Conservation (phyloP, 2,329 filamentous ascomycete species). For the Diaporthe nobilis region DNA sequence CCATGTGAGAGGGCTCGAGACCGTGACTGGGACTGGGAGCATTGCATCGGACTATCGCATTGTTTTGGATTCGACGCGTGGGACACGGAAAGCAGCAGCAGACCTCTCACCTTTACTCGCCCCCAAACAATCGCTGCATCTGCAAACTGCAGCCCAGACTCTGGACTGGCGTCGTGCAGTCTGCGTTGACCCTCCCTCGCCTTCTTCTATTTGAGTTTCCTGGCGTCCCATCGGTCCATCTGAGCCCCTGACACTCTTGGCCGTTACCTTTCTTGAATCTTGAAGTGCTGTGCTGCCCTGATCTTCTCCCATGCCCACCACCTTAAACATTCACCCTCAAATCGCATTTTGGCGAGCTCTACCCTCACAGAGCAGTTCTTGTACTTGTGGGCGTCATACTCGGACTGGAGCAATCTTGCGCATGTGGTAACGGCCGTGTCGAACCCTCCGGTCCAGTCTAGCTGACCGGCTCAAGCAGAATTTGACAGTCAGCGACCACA, state of each 20-base stretch:
- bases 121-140: background rate
- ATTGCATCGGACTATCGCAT: slow-evolving; percentile 24
- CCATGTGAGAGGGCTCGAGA: background rate
- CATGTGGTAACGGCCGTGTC: background rate
- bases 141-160: background rate
- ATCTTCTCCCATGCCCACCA: background rate
- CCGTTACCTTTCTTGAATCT: background rate
- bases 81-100: slow-evolving; percentile 21
- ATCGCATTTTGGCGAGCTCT: background rate
- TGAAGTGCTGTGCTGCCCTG: slow-evolving; percentile 1
- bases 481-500: slow-evolving; percentile 28
- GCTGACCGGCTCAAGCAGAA: slow-evolving; percentile 34
- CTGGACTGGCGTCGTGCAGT: slow-evolving; percentile 17
- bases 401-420: background rate
- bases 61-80: slow-evolving; percentile 32
- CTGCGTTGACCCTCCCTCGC: background rate
- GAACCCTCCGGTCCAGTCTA: slow-evolving; percentile 3
- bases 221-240: slow-evolving; percentile 20
- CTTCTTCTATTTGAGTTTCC: slow-evolving; percentile 28
- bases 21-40: slow-evolving; percentile 4
- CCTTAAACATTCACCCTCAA: background rate
- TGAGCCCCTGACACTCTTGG: slow-evolving; percentile 21
- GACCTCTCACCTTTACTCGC: background rate
- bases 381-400: background rate
- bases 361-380: background rate